phyloP scores from a whole-genome alignment of 1,284 basidiomycete genomes.

The Coniferiporia weirii region DNA sequence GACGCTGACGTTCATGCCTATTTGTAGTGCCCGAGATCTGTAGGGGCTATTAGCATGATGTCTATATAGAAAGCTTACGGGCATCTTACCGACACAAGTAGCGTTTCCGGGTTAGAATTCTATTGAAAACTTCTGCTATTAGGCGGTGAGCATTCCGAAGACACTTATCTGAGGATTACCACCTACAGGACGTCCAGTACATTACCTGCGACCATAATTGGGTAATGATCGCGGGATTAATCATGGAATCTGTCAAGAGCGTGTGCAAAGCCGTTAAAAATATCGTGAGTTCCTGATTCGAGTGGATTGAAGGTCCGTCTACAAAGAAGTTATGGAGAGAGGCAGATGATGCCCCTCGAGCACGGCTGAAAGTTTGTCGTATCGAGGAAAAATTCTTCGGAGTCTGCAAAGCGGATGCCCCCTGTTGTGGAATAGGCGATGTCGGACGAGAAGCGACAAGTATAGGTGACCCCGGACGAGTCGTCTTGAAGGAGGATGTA shows the following conservation, averaged over 20 bases:
- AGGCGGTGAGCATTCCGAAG: constrained; percentile 27
- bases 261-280: constrained; percentile 88
- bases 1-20: constrained; percentile 80
- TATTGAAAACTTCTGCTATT: constrained; percentile 91
- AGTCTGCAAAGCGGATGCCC: constrained; percentile 35
- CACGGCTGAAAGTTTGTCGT: constrained; percentile 52
- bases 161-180: background rate
- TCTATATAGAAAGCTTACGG: background rate
- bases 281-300: constrained; percentile 67
- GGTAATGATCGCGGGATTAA: constrained; percentile 86
- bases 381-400: constrained; percentile 59
- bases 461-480: constrained; percentile 11
- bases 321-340: constrained; percentile 49
- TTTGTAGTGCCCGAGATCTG: constrained; percentile 84
- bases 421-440: constrained; percentile 39
- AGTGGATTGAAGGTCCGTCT: constrained; percentile 39
- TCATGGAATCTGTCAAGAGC: constrained; percentile 80
- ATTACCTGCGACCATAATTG: constrained; percentile 95
- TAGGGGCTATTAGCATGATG: background rate
- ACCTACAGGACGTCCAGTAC: constrained; percentile 83
- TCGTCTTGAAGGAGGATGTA: constrained; percentile 27
- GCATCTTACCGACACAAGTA: constrained; percentile 77
- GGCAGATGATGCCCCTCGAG: constrained; percentile 39
- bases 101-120: constrained; percentile 86
- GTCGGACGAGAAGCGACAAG: constrained; percentile 32